These are phyloP conservation scores for Moesziomyces parantarcticus DNA, from an alignment of 1,284 basidiomycete genomes.

Conservation along the genomic window DNA sequence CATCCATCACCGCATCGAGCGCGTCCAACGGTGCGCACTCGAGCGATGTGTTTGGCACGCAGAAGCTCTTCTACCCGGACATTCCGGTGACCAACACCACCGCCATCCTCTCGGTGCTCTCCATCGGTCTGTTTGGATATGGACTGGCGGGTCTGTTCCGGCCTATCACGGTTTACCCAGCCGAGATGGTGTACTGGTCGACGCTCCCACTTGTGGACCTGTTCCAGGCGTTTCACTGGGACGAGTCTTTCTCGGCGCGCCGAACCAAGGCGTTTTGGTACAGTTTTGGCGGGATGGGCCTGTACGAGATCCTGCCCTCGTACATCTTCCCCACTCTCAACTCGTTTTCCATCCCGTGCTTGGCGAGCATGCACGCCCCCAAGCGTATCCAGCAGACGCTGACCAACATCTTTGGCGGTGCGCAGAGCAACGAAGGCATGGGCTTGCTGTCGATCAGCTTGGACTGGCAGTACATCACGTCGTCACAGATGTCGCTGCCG, in stretches of 20 bases:
- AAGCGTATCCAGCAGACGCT: slow-evolving; percentile 19
- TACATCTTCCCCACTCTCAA: slow-evolving; percentile 69
- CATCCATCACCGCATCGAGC: slow-evolving; percentile 75
- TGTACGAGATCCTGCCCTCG: slow-evolving; percentile 68
- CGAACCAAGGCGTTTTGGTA: slow-evolving; percentile 75
- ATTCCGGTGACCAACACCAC: slow-evolving; percentile 67
- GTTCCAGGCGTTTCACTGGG: slow-evolving; percentile 62
- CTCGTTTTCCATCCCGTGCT: slow-evolving; percentile 68
- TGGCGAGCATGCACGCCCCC: slow-evolving; percentile 72
- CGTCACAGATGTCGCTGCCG: slow-evolving; percentile 45
- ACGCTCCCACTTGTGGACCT: slow-evolving; percentile 59
- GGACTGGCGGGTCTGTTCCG: slow-evolving; percentile 70
- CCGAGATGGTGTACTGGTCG: slow-evolving; percentile 68
- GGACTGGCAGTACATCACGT: slow-evolving; percentile 63
- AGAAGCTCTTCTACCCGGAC: slow-evolving; percentile 44
- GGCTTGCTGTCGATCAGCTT: slow-evolving; percentile 54
- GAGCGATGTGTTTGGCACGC: slow-evolving; percentile 28
- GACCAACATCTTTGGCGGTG: slow-evolving; percentile 66
- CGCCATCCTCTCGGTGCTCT: slow-evolving; percentile 76
- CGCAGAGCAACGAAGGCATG: slow-evolving; percentile 43
- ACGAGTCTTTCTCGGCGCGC: slow-evolving; percentile 69
- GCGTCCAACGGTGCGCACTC: slow-evolving; percentile 17
- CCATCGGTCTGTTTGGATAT: slow-evolving; percentile 77
- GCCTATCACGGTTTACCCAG: slow-evolving; percentile 40
- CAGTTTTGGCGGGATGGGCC: slow-evolving; percentile 53